These are phyloP conservation scores for Dalechampia spathulata DNA, from an alignment of 441 rosid genomes.

Conservation along the genomic window DNA sequence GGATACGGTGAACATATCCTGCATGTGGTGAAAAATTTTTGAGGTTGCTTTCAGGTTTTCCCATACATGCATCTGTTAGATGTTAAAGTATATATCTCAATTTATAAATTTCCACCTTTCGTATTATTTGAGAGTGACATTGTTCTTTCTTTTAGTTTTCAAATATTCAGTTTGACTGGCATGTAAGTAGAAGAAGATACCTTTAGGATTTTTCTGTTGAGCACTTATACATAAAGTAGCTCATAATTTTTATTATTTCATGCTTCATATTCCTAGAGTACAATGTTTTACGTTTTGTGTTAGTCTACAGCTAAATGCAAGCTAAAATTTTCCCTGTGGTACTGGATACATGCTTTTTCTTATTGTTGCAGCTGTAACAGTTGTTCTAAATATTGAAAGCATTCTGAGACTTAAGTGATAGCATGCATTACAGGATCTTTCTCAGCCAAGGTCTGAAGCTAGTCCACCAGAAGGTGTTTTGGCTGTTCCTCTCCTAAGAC, in stretches of 20 bases:
- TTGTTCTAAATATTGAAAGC: neutral
- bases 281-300: no score
- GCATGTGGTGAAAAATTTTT: neutral
- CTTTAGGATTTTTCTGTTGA: no score
- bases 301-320: neutral
- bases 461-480: conserved; percentile 70
- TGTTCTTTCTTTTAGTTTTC: no score
- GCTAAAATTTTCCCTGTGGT: neutral
- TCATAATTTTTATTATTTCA: no score
- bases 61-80: neutral
- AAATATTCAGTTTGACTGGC: no score
- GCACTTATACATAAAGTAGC: no score
- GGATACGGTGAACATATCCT: neutral
- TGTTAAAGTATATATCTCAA: neutral
- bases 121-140: no score
- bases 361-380: neutral
- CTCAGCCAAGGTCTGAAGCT: conserved; percentile 76
- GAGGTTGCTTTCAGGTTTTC: neutral
- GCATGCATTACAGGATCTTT: conserved; percentile 58
- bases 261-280: no score
- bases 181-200: no score
- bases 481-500: conserved; percentile 83
- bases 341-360: neutral
- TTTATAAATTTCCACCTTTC: no score
- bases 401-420: conserved; percentile 8